Evolutionary conservation across 148 eudicot genomes (phyloP), one percentile per base, ranked within the genome.

Genomic region (Cornus florida): DNA sequence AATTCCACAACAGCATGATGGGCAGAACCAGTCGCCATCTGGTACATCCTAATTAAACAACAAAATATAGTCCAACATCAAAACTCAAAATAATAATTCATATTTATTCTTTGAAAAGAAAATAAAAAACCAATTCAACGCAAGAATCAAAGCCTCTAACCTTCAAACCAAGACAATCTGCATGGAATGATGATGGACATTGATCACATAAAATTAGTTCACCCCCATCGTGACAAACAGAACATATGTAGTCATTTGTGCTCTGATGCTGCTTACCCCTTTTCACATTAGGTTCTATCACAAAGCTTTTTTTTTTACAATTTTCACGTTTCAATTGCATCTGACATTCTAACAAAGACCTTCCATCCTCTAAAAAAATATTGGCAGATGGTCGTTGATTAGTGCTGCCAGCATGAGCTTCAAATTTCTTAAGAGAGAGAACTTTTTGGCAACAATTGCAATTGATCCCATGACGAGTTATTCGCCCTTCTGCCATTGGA

Each of bases 1-100:
- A 79, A 88, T 82, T 79, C 85, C 88, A 83, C 99, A 97, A 83
- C 98, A 90, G 84, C 99, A 97, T 14, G 92, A 89, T 23, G 97
- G 91, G 73, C 99, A 97, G 80, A 88, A 97, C 99, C 99, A 97
- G 77, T 94, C 95, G 70, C 98, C 99, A 74, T 87, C 93, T 65
- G 99, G 99, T 79, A 97, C 80, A 62, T 71, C 88, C 99, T 97
- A 75, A 4, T 81, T 67, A 75, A 60, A 60, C 69, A 83, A 69
- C 23, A 77, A 14, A 79, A 65, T 23, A 57, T 75, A 71, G 81
- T 67, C 73, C 69, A 72, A 74, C 64, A 23, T 66, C 68, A 59
- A 24, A 67, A 65, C 68, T 41, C 33, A 22, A 50, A 38, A 24
- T 69, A n/a, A 46, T 24, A 14, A 46, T n/a, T 67, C 38, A n/a